Percentiles rank a stretch among this genome's conserved stretches.
These are phyloP conservation scores for Lumnitzera racemosa DNA, from an alignment of 345 rosid species.

Conservation along the genomic window DNA sequence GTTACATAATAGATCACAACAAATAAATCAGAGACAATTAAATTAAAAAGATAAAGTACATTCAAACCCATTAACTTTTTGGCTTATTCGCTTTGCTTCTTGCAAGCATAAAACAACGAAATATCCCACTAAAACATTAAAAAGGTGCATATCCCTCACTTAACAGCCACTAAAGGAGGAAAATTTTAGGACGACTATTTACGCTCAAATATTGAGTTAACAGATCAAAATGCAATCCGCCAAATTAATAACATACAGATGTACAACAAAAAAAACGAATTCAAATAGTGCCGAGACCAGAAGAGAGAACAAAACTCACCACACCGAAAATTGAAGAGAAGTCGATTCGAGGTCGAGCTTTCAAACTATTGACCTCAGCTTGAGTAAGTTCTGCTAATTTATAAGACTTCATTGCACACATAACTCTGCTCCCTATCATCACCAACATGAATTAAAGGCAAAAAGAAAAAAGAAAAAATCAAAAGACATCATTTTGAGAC, in stretches of 20 bases:
- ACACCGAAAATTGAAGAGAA: slow-evolving; percentile 61
- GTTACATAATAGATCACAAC: too few relatives aligned
- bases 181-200: too few relatives aligned
- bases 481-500: not conserved
- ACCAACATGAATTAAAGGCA: not conserved
- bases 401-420: slow-evolving; percentile 74
- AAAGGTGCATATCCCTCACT: too few relatives aligned
- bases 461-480: not conserved
- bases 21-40: not conserved
- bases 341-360: slow-evolving; percentile 79
- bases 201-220: too few relatives aligned
- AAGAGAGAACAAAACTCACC: slow-evolving; percentile 23
- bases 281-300: not conserved
- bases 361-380: slow-evolving; percentile 45
- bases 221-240: too few relatives aligned
- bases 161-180: not conserved
- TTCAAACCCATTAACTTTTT: not conserved
- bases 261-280: not conserved
- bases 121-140: too few relatives aligned
- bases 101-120: too few relatives aligned
- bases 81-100: not conserved
- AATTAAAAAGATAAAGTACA: not conserved
- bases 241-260: not conserved
- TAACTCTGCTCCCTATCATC: slow-evolving; percentile 23
- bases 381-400: slow-evolving; percentile 54